phyloP scores from a whole-genome alignment of 2,329 filamentous ascomycete species.

The Orbilia brochopaga region DNA sequence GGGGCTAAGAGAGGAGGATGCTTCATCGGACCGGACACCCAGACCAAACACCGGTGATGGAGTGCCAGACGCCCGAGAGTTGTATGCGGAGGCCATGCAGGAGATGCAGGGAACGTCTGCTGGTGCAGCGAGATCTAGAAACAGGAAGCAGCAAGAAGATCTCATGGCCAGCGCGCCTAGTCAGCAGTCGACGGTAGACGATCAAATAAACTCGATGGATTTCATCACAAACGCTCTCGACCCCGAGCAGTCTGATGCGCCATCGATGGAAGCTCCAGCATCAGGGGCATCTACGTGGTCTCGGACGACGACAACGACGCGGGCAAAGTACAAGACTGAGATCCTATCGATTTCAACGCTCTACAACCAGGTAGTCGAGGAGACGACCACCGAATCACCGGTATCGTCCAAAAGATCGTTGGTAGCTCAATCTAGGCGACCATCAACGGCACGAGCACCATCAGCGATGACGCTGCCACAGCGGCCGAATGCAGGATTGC shows the following conservation, averaged over 20 bases:
- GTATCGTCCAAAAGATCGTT: slow-evolving; percentile 19
- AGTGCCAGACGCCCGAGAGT: slow-evolving; percentile 19
- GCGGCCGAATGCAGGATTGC: slow-evolving; percentile 35
- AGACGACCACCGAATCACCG: too few relatives aligned
- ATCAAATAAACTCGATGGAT: slow-evolving; percentile 19
- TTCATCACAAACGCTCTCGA: slow-evolving; percentile 38
- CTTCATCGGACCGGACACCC: slow-evolving; percentile 16
- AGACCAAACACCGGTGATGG: slow-evolving; percentile 15
- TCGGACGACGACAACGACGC: slow-evolving; percentile 18
- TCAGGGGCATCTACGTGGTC: background rate
- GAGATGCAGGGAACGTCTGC: slow-evolving; percentile 27
- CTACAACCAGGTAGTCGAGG: slow-evolving; percentile 27
- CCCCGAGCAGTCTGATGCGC: slow-evolving; percentile 9
- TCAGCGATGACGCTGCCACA: slow-evolving; percentile 46
- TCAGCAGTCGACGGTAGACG: slow-evolving; percentile 16
- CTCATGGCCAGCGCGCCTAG: slow-evolving; percentile 5
- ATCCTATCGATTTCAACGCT: slow-evolving; percentile 40
- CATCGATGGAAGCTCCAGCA: background rate
- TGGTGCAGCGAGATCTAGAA: slow-evolving; percentile 17
- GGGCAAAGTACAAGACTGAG: slow-evolving; percentile 38
- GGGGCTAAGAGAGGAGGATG: slow-evolving; percentile 35
- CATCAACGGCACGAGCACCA: slow-evolving; percentile 25
- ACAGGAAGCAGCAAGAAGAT: slow-evolving; percentile 25
- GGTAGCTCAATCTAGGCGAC: slow-evolving; percentile 4
- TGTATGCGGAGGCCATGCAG: slow-evolving; percentile 44